A percentile compares a stretch with the other conserved stretches of the same genome.
These are phyloP conservation scores for Amylocarpus encephaloides DNA, from an alignment of 2,329 filamentous ascomycete species.

Conservation along the genomic window DNA sequence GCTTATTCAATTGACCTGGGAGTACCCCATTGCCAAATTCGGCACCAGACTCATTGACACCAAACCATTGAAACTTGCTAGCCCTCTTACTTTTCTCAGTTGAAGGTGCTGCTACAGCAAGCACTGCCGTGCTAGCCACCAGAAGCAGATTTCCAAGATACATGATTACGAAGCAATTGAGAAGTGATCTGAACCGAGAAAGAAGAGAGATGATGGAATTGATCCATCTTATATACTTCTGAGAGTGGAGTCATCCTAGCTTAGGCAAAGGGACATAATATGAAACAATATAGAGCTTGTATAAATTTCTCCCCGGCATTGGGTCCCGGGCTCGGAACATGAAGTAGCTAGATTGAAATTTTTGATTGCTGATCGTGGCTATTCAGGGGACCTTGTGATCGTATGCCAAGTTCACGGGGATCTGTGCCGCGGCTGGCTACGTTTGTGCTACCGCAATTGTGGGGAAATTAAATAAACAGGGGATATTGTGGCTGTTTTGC, in stretches of 20 bases:
- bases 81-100: slow-evolving; percentile 18
- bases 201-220: background rate
- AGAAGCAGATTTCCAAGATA: slow-evolving; percentile 16
- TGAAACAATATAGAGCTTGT: too few species aligned
- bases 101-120: slow-evolving; percentile 24
- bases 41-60: slow-evolving; percentile 45
- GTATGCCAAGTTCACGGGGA: too few species aligned
- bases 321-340: too few species aligned
- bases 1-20: slow-evolving; percentile 43
- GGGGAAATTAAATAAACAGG: too few species aligned
- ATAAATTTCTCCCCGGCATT: too few species aligned
- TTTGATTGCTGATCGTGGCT: too few species aligned
- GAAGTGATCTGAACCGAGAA: background rate
- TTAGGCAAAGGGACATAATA: background rate
- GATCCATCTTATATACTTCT: background rate
- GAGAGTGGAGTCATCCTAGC: background rate
- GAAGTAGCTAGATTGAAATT: too few species aligned
- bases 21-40: slow-evolving; percentile 54
- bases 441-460: too few species aligned
- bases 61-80: slow-evolving; percentile 13
- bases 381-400: too few species aligned
- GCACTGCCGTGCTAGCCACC: slow-evolving; percentile 16
- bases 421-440: too few species aligned
- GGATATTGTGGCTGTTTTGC: too few species aligned
- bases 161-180: slow-evolving; percentile 10